Base-by-base conservation (phyloP, 345 rosid genomes). In the Aquilaria malaccensis region DNA sequence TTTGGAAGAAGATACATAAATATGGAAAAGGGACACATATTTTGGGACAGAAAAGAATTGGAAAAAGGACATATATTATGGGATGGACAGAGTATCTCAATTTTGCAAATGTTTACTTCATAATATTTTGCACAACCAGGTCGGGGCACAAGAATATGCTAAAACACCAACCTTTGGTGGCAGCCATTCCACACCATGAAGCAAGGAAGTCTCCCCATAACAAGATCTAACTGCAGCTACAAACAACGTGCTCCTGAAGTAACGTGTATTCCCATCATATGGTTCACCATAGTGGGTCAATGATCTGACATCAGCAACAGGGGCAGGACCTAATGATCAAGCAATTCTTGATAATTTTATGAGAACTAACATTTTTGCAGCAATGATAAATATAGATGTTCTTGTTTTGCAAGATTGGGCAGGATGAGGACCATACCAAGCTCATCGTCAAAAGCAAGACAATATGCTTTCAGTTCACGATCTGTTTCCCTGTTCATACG, bases 111-210 rank as follows among this genome's bases (percentile, higher is more conserved):
- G 43, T 2, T 9, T 3, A 37, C 5, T 37, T 37, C 3, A 37
- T 37, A 37, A 5, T 37, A 4, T 4, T 37, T 37, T 37, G 5
- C 43, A 37, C 7, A 37, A 37, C 4, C 43, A 37, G 43, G 5
- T 37, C 10, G 15, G 48, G 58, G 62, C 54, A 59, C 45, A 51
- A 13, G 3, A 31, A 68, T 59, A 22, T 30, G 13, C 32, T 13
- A 31, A 22, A 77, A 47, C 57, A 56, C 76, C 33, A 45, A 93
- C 98, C 77, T 89, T 87, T 47, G 96, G 99, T 66, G 99, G 92
- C 99, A 94, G 90, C 99, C 99, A 94, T 54, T 90, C 99, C 59
- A 84, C 96, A 33, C 96, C 99, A 77, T 94, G 99, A 66, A 94
- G 99, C 81, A 94, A 45, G 67, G 90, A 81, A 62, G 99, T 87